A percentile compares a stretch with the other conserved stretches of the same genome.
Evolutionary conservation across 495 filamentous ascomycete species (phyloP).

Genomic region (Cercophora sp.): DNA sequence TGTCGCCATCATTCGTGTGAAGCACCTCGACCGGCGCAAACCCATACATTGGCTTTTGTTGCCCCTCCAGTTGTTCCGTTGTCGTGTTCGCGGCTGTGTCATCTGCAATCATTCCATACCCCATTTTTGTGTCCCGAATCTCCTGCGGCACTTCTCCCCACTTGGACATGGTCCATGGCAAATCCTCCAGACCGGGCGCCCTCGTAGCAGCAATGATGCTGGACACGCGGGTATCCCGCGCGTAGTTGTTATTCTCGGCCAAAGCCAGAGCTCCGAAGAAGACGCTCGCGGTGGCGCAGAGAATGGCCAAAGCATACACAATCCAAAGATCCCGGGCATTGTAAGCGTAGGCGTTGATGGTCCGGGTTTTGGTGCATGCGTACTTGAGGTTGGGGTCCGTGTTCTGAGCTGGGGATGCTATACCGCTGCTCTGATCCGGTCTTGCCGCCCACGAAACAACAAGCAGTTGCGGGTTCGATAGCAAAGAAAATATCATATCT

Average conservation of each 20-base stretch:
- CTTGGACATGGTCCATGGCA: slow-evolving; percentile 25
- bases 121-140: slow-evolving; percentile 15
- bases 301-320: slow-evolving; percentile 23
- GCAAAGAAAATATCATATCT: slow-evolving; percentile 25
- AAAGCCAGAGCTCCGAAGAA: slow-evolving; percentile 24
- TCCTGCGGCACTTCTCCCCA: slow-evolving; percentile 27
- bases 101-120: slow-evolving; percentile 23
- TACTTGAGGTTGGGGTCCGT: slow-evolving; percentile 13
- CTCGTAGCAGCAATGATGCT: slow-evolving; percentile 27
- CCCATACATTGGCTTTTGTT: slow-evolving; percentile 11
- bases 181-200: slow-evolving; percentile 23
- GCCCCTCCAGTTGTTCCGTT: background rate
- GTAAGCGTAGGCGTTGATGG: slow-evolving; percentile 23
- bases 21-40: slow-evolving; percentile 25
- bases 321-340: slow-evolving; percentile 26
- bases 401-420: background rate
- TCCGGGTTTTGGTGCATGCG: slow-evolving; percentile 22
- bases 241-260: slow-evolving; percentile 24
- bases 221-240: slow-evolving; percentile 21
- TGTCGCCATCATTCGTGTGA: too few species aligned
- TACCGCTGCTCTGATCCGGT: slow-evolving; percentile 8
- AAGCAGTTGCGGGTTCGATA: slow-evolving; percentile 26
- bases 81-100: background rate
- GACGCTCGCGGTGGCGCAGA: slow-evolving; percentile 13
- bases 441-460: slow-evolving; percentile 25